Evolutionary conservation across 192 early-diverging fungal species (phyloP).

Genomic region (Rhizophagus prolifer): DNA sequence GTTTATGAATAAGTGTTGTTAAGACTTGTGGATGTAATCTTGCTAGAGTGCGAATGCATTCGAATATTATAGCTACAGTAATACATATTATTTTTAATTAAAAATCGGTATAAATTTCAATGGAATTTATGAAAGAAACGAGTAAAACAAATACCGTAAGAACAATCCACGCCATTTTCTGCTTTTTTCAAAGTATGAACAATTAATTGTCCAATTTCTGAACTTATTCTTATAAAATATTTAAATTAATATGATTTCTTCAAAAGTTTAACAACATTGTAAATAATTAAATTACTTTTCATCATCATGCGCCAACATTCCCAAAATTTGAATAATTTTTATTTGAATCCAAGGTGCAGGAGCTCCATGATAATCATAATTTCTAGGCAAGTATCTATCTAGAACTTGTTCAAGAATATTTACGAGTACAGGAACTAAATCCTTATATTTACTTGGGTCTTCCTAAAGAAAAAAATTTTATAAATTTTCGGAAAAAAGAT

Average conservation of each 20-base stretch:
- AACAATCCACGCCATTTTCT: conserved; percentile 42
- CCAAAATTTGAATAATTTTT: conserved; percentile 46
- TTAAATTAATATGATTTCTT: background rate
- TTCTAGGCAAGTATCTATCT: conserved; percentile 45
- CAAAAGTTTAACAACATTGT: background rate
- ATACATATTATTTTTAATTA: background rate
- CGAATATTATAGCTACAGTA: conserved; percentile 36
- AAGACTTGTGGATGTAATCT: conserved; percentile 18
- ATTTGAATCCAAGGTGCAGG: conserved; percentile 59
- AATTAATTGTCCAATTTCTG: conserved; percentile 15
- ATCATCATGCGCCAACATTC: conserved; percentile 35
- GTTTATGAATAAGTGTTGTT: conserved; percentile 3
- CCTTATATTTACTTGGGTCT: conserved; percentile 35
- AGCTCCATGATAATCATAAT: conserved; percentile 53
- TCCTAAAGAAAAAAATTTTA: conserved; percentile 26
- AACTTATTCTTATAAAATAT: conserved; percentile 10
- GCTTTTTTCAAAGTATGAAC: conserved; percentile 25
- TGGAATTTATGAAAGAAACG: background rate
- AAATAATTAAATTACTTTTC: conserved; percentile 17
- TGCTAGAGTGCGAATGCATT: conserved; percentile 32
- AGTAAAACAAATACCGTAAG: conserved; percentile 39
- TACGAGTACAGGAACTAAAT: conserved; percentile 39
- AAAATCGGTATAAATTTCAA: background rate
- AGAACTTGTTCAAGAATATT: conserved; percentile 47
- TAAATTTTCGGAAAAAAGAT: background rate